Conservation (phyloP, 2,329 filamentous ascomycete species). For the Alternaria novae-zelandiae region DNA sequence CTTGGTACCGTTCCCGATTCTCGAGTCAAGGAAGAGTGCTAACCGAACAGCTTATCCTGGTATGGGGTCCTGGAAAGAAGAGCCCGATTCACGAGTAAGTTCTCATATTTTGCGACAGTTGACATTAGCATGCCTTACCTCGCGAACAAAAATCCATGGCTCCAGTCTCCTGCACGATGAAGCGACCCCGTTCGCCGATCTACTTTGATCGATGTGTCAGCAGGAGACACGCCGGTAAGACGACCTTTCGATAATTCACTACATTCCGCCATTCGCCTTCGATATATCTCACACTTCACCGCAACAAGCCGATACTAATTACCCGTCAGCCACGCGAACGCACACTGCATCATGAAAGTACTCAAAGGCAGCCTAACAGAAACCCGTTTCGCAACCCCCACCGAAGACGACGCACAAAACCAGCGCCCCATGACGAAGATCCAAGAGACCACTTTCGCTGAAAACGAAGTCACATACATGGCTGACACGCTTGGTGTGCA, state of each 20-base stretch:
- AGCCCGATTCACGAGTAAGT: slow-evolving; percentile 80
- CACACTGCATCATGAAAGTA: slow-evolving; percentile 92
- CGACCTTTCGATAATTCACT: slow-evolving; percentile 6
- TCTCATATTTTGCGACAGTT: slow-evolving; percentile 13
- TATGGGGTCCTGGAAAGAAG: slow-evolving; percentile 84
- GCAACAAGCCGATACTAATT: too few relatives aligned
- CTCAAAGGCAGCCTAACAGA: slow-evolving; percentile 80
- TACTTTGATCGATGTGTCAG: slow-evolving; percentile 35
- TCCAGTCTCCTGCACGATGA: slow-evolving; percentile 36
- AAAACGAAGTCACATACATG: slow-evolving; percentile 87
- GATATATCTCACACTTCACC: too few relatives aligned
- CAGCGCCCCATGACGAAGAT: slow-evolving; percentile 66
- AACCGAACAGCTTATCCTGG: slow-evolving; percentile 73
- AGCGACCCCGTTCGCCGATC: slow-evolving; percentile 38
- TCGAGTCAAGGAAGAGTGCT: background rate
- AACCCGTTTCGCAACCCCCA: slow-evolving; percentile 79
- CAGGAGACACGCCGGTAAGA: slow-evolving; percentile 37
- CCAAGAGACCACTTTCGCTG: slow-evolving; percentile 69
- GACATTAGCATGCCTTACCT: slow-evolving; percentile 17
- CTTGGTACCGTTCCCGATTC: slow-evolving; percentile 60
- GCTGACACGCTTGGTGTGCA: slow-evolving; percentile 87
- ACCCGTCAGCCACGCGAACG: slow-evolving; percentile 61
- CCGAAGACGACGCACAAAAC: slow-evolving; percentile 54
- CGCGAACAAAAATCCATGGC: background rate
- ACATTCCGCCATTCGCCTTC: too few relatives aligned